A percentile compares a stretch with the other conserved stretches of the same genome.
These are phyloP conservation scores for Candida krabiensis DNA, from an alignment of 805 yeast species.

Conservation along the genomic window DNA sequence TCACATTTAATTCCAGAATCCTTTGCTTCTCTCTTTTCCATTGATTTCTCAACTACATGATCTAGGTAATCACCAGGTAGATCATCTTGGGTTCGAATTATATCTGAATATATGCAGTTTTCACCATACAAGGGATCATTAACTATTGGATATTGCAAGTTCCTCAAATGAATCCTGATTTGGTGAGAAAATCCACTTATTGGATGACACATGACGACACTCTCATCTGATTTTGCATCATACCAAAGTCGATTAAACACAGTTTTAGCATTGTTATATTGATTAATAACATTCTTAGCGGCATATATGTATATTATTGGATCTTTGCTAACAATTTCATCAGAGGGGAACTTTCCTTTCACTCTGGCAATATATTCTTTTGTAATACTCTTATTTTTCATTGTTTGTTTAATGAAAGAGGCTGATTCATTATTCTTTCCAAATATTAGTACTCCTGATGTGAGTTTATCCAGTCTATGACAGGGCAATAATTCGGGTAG, in stretches of 20 bases:
- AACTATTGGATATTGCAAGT: conserved; percentile 36
- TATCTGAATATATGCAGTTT: conserved; percentile 3
- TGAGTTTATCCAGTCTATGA: conserved; percentile 51
- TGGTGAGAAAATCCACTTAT: conserved; percentile 54
- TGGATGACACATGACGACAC: conserved; percentile 45
- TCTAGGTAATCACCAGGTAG: conserved; percentile 10
- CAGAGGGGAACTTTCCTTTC: conserved; percentile 38
- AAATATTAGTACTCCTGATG: conserved; percentile 49
- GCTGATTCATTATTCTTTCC: conserved; percentile 36
- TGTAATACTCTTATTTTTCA: conserved; percentile 23
- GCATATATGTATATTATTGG: conserved; percentile 32
- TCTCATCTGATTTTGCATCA: conserved; percentile 26
- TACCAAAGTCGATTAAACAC: conserved; percentile 25
- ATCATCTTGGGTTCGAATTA: conserved; percentile 3
- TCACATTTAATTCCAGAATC: conserved; percentile 27
- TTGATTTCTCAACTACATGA: conserved; percentile 8
- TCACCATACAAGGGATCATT: conserved; percentile 31
- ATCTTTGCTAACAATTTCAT: conserved; percentile 28
- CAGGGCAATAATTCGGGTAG: conserved; percentile 29
- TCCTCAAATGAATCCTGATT: conserved; percentile 52
- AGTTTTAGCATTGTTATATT: conserved; percentile 18
- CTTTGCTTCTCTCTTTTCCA: conserved; percentile 11
- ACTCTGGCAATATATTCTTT: conserved; percentile 46
- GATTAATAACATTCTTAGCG: conserved; percentile 14
- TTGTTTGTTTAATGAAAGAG: conserved; percentile 25